Evolutionary conservation across 1,284 basidiomycete genomes (phyloP), one percentile per base, ranked within the genome.

Genomic region (Trametes pubescens): DNA sequence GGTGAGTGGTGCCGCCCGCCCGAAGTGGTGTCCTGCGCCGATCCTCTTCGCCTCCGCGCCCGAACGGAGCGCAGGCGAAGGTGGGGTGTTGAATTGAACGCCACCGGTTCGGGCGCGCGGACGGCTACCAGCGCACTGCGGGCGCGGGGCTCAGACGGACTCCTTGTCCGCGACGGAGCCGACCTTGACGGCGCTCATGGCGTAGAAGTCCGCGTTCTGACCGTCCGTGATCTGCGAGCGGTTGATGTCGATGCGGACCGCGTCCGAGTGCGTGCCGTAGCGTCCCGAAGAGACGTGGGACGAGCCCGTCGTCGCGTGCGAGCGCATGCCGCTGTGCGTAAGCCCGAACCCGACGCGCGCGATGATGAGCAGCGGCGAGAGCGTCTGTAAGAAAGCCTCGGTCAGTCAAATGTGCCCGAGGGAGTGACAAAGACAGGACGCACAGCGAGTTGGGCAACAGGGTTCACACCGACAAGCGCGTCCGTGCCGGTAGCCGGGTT

Each of bases 381-480:
- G 52, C 37, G 52, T 54, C 52, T 54, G 21, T 9, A 37, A 24
- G 2, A 35, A 35, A 38, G 7, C 10, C 16, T 16, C n/a, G 10
- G 35, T 24, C 34, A 52, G 34, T 14, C 34, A n/a, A 10, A 34
- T 32, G 49, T 24, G 2, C n/a, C 18, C 34, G 29, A 37, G 21
- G 21, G 2, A 22, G n/a, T 37, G 14, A 51, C 29, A 34, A 35
- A 22, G 35, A 8, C 10, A 21, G 14, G 51, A 57, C 61, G n/a
- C 22, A 62, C 61, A 40, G 61, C 61, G 32, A 62, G 61, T n/a
- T 62, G 61, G n/a, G 54, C 24, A 22, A 62, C 48, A n/a, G 52
- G 47, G 49, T 53, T 57, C 13, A 62, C 61, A 16, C 61, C 61
- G 24, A 57, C 61, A 9, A 62, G 54, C 43, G 61, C 54, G n/a